Conservation (phyloP, 768 basidiomycete species). For the Leccinum rimulosum region DNA sequence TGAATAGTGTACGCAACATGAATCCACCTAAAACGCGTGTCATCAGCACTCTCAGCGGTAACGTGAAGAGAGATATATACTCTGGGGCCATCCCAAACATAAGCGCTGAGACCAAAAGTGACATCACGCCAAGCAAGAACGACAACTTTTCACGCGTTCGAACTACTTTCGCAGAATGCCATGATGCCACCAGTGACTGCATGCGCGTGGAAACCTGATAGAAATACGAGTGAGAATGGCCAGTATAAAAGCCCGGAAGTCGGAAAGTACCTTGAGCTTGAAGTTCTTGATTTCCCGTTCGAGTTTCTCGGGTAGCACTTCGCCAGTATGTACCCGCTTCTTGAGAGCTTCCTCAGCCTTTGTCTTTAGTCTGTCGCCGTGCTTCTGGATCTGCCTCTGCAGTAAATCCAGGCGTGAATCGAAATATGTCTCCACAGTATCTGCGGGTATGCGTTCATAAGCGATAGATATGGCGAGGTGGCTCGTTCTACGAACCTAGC, state of each 20-base stretch:
- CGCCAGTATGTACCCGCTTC: constrained; percentile 53
- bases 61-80: constrained; percentile 40
- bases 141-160: constrained; percentile 81
- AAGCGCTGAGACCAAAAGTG: constrained; percentile 77
- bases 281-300: constrained; percentile 86
- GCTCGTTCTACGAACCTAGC: constrained; percentile 53
- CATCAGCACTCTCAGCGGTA: constrained; percentile 5
- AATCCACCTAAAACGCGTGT: constrained; percentile 60
- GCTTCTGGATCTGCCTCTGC: constrained; percentile 83
- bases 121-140: constrained; percentile 95
- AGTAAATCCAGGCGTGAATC: constrained; percentile 84
- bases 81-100: constrained; percentile 87
- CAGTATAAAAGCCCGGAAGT: background rate
- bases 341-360: constrained; percentile 82
- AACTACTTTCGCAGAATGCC: constrained; percentile 91
- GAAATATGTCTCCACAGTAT: constrained; percentile 93
- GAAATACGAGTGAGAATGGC: constrained; percentile 8
- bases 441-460: constrained; percentile 37
- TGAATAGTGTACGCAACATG: constrained; percentile 85
- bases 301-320: constrained; percentile 69
- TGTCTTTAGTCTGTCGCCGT: constrained; percentile 78
- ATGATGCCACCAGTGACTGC: constrained; percentile 71
- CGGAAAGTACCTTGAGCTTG: constrained; percentile 68
- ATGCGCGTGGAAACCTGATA: constrained; percentile 81
- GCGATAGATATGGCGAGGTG: background rate